Evolutionary conservation across 257 asterid species (phyloP).

Genomic region (Solanum boliviense): DNA sequence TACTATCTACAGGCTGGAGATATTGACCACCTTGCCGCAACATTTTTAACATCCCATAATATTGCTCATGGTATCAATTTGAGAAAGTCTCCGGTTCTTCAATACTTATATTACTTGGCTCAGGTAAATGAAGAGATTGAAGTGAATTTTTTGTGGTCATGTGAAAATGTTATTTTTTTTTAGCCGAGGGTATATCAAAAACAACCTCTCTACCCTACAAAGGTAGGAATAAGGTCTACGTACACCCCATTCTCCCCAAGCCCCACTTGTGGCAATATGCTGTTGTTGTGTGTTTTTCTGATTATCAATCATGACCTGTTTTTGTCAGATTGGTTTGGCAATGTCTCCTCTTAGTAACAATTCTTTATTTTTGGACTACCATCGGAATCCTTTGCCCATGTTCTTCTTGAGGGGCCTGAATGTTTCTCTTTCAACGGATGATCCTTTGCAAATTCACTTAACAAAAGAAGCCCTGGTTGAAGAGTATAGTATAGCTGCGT

Average conservation of each 20-base stretch:
- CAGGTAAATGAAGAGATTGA: constrained; percentile 47
- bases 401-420: constrained; percentile 92
- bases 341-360: constrained; percentile 99
- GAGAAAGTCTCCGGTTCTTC: constrained; percentile 91
- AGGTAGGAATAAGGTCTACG: neutral
- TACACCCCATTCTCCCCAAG: neutral
- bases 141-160: neutral
- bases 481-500: constrained; percentile 98
- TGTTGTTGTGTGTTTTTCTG: neutral
- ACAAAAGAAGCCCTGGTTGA: constrained; percentile 97
- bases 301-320: neutral
- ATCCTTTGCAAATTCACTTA: constrained; percentile 92
- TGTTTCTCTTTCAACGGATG: constrained; percentile 93
- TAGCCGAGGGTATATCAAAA: neutral
- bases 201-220: neutral
- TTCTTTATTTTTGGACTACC: constrained; percentile 91
- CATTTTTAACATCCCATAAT: constrained; percentile 79
- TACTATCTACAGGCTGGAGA: constrained; percentile 76
- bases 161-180: neutral
- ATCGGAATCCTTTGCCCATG: constrained; percentile 89
- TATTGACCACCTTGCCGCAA: constrained; percentile 93
- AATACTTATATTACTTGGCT: constrained; percentile 81
- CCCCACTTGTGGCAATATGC: neutral
- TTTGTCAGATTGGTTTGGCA: constrained; percentile 88
- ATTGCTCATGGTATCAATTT: constrained; percentile 95